Evolutionary conservation across 2,329 filamentous ascomycete species (phyloP).

Genomic region (Apiospora pterosperma): DNA sequence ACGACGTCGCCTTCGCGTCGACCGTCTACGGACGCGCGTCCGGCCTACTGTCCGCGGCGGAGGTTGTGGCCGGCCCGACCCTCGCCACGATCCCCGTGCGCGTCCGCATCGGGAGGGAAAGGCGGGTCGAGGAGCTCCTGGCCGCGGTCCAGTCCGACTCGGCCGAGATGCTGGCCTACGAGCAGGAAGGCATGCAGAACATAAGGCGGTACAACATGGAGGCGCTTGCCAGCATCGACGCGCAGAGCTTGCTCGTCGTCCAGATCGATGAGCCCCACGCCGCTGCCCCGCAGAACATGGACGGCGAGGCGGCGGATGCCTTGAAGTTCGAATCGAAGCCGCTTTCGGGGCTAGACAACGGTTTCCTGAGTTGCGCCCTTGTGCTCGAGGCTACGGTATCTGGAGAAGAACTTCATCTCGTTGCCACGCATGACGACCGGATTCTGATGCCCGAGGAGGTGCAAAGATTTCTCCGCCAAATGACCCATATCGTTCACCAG

Average conservation of each 20-base stretch:
- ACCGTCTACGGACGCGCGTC: neutral
- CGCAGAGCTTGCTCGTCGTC: slow-evolving; percentile 7
- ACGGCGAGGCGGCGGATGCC: neutral
- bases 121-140: neutral
- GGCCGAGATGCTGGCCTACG: slow-evolving; percentile 1
- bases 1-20: neutral
- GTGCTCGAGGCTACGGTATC: slow-evolving; percentile 3
- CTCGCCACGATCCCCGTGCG: neutral
- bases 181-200: slow-evolving; percentile 9
- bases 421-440: slow-evolving; percentile 3
- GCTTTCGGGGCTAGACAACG: neutral
- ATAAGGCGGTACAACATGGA: slow-evolving; percentile 7
- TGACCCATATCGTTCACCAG: slow-evolving; percentile 1
- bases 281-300: neutral
- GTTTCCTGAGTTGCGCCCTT: neutral
- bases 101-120: neutral
- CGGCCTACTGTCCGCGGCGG: neutral
- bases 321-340: neutral
- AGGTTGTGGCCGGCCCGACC: neutral
- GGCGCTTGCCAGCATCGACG: slow-evolving; percentile 1
- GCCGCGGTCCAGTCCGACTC: slow-evolving; percentile 4
- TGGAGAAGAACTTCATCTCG: neutral
- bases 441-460: slow-evolving; percentile 4
- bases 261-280: slow-evolving; percentile 2
- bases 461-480: slow-evolving; percentile 8